phyloP scores from a whole-genome alignment of 176 grass and related monocot species.

The Bolboschoenus planiculmis region DNA sequence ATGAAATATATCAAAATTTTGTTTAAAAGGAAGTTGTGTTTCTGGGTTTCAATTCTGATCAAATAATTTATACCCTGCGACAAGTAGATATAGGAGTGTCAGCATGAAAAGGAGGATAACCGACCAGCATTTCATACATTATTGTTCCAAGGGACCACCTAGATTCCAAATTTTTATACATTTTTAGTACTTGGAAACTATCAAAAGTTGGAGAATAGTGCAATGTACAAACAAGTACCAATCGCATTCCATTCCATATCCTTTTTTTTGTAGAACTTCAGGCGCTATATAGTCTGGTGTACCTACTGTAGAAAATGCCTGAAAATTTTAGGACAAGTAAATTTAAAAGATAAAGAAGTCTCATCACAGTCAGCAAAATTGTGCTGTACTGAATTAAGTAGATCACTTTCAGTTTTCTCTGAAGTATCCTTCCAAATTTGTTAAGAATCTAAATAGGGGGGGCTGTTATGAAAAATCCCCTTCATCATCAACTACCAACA shows the following conservation, averaged over 20 bases:
- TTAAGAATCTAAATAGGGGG: background rate
- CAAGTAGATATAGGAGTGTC: constrained; percentile 67
- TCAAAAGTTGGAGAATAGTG: background rate
- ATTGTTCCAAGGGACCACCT: constrained; percentile 89
- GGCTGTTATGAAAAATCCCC: background rate
- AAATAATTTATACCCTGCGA: constrained; percentile 44
- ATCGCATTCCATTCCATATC: constrained; percentile 76
- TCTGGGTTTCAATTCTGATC: background rate
- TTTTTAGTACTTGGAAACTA: background rate
- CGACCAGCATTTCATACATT: constrained; percentile 87
- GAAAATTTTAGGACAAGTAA: constrained; percentile 5
- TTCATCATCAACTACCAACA: background rate
- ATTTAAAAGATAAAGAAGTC: background rate
- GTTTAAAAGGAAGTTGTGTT: background rate
- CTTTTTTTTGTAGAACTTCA: constrained; percentile 69
- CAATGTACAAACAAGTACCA: constrained; percentile 32
- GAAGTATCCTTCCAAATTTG: background rate
- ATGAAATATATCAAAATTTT: background rate
- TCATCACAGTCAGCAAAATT: background rate
- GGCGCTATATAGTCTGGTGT: constrained; percentile 83
- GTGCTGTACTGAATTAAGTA: background rate
- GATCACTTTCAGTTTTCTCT: background rate
- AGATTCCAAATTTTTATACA: constrained; percentile 26
- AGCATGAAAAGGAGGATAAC: constrained; percentile 71
- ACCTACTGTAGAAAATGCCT: constrained; percentile 78